Percentiles rank a stretch among this genome's conserved stretches.
phyloP scores from a whole-genome alignment of 164 flowering plant species.

The Liriodendron chinense region DNA sequence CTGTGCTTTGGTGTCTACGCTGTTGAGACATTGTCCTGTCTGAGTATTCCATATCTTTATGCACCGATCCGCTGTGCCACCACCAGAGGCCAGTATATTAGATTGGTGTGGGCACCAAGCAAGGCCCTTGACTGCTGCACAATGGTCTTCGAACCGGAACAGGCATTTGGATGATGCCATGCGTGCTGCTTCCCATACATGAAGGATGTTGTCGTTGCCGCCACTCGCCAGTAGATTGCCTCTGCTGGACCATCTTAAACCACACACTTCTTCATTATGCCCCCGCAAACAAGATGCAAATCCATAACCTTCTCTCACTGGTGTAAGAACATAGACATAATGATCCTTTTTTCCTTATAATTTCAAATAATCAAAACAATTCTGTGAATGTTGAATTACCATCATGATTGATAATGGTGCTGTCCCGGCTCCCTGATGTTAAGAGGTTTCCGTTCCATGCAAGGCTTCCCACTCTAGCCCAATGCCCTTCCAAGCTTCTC shows the following conservation, averaged over 20 bases:
- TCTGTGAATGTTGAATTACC: constrained; percentile 21
- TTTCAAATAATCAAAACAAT: not conserved
- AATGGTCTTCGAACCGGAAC: constrained; percentile 31
- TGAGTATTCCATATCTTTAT: constrained; percentile 52
- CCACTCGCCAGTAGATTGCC: constrained; percentile 45
- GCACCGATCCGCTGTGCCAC: constrained; percentile 45
- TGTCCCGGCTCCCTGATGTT: constrained; percentile 45
- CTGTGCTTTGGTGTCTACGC: constrained; percentile 45
- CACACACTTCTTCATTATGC: constrained; percentile 37
- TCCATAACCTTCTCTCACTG: constrained; percentile 39
- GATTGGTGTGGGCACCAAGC: constrained; percentile 58
- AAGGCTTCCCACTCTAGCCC: constrained; percentile 25
- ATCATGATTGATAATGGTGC: constrained; percentile 48
- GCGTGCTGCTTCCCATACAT: constrained; percentile 44
- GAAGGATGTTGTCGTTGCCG: constrained; percentile 40
- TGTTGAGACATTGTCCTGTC: constrained; percentile 39
- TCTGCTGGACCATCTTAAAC: constrained; percentile 38
- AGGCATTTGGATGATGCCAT: constrained; percentile 35
- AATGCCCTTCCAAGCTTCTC: constrained; percentile 42
- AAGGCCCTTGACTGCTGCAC: constrained; percentile 57
- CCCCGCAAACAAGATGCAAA: constrained; percentile 19
- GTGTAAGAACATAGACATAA: not conserved
- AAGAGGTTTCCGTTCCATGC: constrained; percentile 46
- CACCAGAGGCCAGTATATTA: constrained; percentile 49
- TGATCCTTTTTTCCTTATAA: not conserved